Conservation (phyloP, 768 basidiomycete species). For the Suillus ampliporus region DNA sequence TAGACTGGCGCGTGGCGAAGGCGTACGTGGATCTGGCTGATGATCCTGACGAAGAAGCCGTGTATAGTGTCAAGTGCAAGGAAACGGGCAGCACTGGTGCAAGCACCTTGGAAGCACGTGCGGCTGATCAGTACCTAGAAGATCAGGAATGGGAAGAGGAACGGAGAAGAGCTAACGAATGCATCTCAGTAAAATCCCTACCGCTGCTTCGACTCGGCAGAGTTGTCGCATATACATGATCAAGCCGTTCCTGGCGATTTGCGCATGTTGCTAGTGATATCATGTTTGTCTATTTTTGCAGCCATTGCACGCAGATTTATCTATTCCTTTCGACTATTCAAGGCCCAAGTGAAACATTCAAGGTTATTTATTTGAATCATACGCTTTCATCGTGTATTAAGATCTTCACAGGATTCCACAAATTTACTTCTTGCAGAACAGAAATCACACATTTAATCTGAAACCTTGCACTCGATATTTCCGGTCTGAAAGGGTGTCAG, state of each 20-base stretch:
- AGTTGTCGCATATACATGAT: background rate
- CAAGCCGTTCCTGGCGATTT: background rate
- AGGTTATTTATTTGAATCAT: background rate
- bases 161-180: constrained; percentile 39
- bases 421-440: background rate
- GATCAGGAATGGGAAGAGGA: constrained; percentile 71
- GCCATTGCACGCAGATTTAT: background rate
- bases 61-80: constrained; percentile 32
- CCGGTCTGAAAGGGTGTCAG: background rate
- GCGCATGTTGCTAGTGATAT: background rate
- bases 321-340: background rate
- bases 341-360: background rate
- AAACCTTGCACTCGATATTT: background rate
- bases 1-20: constrained; percentile 67
- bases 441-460: background rate
- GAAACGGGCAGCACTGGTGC: constrained; percentile 18
- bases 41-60: constrained; percentile 28
- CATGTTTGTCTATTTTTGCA: background rate
- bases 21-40: constrained; percentile 75
- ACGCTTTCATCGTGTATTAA: background rate
- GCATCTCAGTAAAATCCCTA: background rate
- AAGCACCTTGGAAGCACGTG: constrained; percentile 50
- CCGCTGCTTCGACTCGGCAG: background rate
- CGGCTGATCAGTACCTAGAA: constrained; percentile 64
- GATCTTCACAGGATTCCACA: background rate